phyloP scores from a whole-genome alignment of 2,329 filamentous ascomycete species.

The Pseudodiploospora longispora region DNA sequence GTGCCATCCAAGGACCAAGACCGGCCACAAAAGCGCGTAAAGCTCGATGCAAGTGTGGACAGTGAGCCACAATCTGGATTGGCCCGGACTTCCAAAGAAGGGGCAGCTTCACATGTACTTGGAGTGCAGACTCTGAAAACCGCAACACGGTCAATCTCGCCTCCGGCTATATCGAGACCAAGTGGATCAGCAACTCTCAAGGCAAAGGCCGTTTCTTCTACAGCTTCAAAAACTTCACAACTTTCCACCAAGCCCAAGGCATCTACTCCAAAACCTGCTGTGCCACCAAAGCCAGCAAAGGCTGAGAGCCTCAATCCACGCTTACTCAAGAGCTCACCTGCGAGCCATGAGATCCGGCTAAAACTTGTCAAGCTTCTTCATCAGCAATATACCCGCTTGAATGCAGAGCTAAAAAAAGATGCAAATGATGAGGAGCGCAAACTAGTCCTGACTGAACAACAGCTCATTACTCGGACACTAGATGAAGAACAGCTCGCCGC shows the following conservation, averaged over 20 bases:
- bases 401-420: slow-evolving; percentile 50
- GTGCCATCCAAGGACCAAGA: slow-evolving; percentile 16
- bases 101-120: background rate
- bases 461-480: slow-evolving; percentile 59
- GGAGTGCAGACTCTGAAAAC: slow-evolving; percentile 9
- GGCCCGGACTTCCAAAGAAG: background rate
- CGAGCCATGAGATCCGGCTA: slow-evolving; percentile 46
- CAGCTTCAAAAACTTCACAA: slow-evolving; percentile 7
- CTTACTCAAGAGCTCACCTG: slow-evolving; percentile 49
- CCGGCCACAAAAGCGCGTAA: slow-evolving; percentile 22
- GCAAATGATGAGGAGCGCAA: slow-evolving; percentile 38
- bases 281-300: slow-evolving; percentile 17
- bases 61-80: slow-evolving; percentile 6
- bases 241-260: background rate
- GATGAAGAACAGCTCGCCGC: slow-evolving; percentile 75
- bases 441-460: slow-evolving; percentile 53
- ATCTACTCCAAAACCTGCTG: slow-evolving; percentile 10
- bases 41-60: slow-evolving; percentile 13
- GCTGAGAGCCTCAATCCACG: slow-evolving; percentile 59
- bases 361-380: slow-evolving; percentile 57
- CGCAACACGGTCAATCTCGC: slow-evolving; percentile 23
- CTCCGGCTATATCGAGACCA: slow-evolving; percentile 24
- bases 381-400: slow-evolving; percentile 57
- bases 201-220: slow-evolving; percentile 8
- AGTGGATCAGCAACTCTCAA: slow-evolving; percentile 6